phyloP scores from a whole-genome alignment of 2,329 filamentous ascomycete species.

The Penicillium sp. region DNA sequence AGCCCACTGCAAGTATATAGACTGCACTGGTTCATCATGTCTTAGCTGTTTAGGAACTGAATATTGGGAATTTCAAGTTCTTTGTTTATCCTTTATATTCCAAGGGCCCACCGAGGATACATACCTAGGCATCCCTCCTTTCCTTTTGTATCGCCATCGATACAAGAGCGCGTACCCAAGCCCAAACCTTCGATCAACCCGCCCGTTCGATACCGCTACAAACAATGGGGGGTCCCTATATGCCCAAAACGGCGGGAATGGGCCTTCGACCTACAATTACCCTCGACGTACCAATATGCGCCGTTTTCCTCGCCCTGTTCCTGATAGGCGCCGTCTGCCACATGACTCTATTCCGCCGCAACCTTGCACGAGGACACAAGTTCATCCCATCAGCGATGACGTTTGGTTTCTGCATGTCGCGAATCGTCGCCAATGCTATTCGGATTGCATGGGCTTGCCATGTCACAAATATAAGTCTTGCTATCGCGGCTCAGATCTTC shows the following conservation, averaged over 20 bases:
- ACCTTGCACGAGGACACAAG: constrained; percentile 47
- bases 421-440: constrained; percentile 50
- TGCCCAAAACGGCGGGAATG: constrained; percentile 30
- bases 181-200: neutral
- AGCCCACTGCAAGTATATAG: neutral
- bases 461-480: constrained; percentile 48
- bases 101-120: too few species aligned
- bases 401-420: constrained; percentile 55
- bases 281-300: constrained; percentile 66
- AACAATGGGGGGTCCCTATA: constrained; percentile 32
- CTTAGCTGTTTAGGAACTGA: neutral
- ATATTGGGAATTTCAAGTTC: neutral
- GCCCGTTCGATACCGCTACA: neutral
- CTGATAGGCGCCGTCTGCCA: constrained; percentile 44
- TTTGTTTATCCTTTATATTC: too few species aligned
- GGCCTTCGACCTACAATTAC: constrained; percentile 55
- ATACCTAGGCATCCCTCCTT: too few species aligned
- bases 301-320: constrained; percentile 60
- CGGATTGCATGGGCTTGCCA: constrained; percentile 59
- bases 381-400: constrained; percentile 50
- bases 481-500: constrained; percentile 66
- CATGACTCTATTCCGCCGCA: constrained; percentile 49
- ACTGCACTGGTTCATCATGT: neutral
- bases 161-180: too few species aligned
- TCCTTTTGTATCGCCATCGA: too few species aligned